phyloP scores from a whole-genome alignment of 495 filamentous ascomycete genomes.

The Lepraria neglecta region DNA sequence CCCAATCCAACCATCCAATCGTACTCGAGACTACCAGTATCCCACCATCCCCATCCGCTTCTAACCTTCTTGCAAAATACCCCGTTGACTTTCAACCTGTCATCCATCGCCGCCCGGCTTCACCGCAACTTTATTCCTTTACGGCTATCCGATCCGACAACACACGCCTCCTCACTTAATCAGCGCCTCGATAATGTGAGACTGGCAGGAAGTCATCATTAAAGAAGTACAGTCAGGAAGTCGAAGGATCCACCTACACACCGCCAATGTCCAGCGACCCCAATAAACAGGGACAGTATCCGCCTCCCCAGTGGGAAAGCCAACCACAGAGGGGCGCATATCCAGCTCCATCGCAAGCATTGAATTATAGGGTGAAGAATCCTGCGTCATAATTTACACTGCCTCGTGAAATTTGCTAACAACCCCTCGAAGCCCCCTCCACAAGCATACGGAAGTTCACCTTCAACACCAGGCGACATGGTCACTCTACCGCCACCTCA shows the following conservation, averaged over 20 bases:
- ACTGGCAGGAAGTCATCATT: conserved; percentile 6
- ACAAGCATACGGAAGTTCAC: conserved; percentile 28
- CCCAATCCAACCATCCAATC: not conserved
- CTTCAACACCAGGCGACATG: conserved; percentile 30
- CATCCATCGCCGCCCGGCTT: conserved; percentile 16
- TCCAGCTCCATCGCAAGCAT: conserved; percentile 32
- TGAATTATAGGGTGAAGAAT: conserved; percentile 42
- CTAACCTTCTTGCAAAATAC: conserved; percentile 24
- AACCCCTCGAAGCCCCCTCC: conserved; percentile 38
- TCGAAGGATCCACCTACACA: conserved; percentile 3
- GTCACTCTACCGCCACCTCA: conserved; percentile 30
- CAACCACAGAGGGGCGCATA: conserved; percentile 41
- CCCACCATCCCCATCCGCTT: conserved; percentile 20
- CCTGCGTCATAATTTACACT: conserved; percentile 20
- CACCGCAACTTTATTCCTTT: conserved; percentile 27
- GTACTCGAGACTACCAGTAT: too few species aligned
- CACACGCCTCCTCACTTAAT: conserved; percentile 6
- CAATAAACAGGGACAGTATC: conserved; percentile 43
- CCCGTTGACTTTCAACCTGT: conserved; percentile 9
- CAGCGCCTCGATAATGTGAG: conserved; percentile 18
- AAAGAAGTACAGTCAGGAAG: conserved; percentile 12
- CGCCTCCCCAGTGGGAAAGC: conserved; percentile 43
- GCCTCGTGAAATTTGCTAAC: conserved; percentile 14
- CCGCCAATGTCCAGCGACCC: conserved; percentile 48
- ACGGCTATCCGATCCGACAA: conserved; percentile 13